Base-by-base conservation (phyloP, 352 stramenopile genomes). In the Globisporangium perplexum region DNA sequence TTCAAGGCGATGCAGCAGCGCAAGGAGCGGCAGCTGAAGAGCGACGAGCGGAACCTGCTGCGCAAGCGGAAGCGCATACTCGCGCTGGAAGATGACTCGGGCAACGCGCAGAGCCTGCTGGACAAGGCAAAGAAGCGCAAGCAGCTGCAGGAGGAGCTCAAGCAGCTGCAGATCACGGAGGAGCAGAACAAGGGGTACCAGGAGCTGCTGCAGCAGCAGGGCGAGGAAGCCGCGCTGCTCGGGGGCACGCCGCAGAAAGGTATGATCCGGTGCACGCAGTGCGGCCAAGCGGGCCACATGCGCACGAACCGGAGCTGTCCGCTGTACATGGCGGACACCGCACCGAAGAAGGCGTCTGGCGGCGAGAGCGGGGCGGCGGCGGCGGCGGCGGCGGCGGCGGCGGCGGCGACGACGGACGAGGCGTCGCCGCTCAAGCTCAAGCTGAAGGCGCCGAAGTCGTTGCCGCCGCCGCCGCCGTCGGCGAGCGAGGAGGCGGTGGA, bases 81-180 rank as follows among this genome's bases (percentile, higher is more conserved):
- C 31, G 78, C 72, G 20, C 66, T 88, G 15, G 83, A 90, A 30
- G 81, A 86, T 49, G 74, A 87, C 45, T 41, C 35, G 5, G 23
- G 26, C 28, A 44, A 10, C 22, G 53, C 61, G 22, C 60, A 66
- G 4, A 66, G 66, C 35, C 65, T 77, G 35, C 55, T 88, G 10
- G 76, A 90, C 53, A 88, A 88, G 47, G 80, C 80, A 1, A 90
- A 90, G 68, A 77, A 80, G 41, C 80, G 80, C 51, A 90, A 92
- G 38, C 81, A 94, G 48, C 59, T 94, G 24, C 75, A 90, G 60
- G 83, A 92, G 46, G 83, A 94, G 56, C 54, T 94, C n/a, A 94
- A 92, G 59, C 79, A 90, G 52, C 60, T 92, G 10, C 64, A 88
- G 55, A 88, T 83, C 52, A 94, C 80, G 1, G 79, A 94, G 60